These are phyloP conservation scores for Globisporangium irregulare DNA, from an alignment of 352 stramenopile genomes.

Conservation along the genomic window DNA sequence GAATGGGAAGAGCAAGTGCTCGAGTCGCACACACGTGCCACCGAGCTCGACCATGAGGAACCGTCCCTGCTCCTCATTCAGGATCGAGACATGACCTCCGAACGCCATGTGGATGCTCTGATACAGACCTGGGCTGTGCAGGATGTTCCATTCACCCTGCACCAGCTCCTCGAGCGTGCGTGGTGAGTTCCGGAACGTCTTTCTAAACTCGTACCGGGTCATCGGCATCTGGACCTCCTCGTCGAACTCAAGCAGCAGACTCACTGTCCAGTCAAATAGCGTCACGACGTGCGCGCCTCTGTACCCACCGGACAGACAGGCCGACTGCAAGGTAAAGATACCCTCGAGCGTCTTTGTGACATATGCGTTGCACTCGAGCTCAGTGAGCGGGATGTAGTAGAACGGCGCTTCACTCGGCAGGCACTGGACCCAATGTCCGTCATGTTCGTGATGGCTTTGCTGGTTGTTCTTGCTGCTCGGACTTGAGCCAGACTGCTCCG, in stretches of 20 bases:
- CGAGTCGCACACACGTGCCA: conserved; percentile 7
- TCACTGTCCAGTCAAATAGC: background rate
- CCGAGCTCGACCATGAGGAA: conserved; percentile 17
- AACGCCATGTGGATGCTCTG: conserved; percentile 6
- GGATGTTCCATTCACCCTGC: conserved; percentile 5
- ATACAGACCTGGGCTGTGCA: conserved; percentile 13
- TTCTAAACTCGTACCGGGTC: conserved; percentile 13
- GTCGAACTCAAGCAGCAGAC: conserved; percentile 3
- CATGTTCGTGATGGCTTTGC: background rate
- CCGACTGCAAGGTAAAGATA: background rate
- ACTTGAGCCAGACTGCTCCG: background rate
- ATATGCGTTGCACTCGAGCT: conserved; percentile 24
- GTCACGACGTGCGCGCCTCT: background rate
- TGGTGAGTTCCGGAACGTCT: conserved; percentile 4
- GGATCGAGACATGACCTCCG: conserved; percentile 9
- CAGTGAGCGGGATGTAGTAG: conserved; percentile 33
- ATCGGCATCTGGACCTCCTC: background rate
- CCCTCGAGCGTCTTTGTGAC: background rate
- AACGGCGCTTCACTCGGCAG: conserved; percentile 25
- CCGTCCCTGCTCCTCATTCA: conserved; percentile 10
- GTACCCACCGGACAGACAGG: background rate
- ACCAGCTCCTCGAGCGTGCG: background rate
- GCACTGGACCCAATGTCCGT: conserved; percentile 1
- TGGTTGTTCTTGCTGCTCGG: background rate
- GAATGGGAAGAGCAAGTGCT: conserved; percentile 11